Conservation (phyloP, 1,139 yeast genomes). For the Taphrina communis region DNA sequence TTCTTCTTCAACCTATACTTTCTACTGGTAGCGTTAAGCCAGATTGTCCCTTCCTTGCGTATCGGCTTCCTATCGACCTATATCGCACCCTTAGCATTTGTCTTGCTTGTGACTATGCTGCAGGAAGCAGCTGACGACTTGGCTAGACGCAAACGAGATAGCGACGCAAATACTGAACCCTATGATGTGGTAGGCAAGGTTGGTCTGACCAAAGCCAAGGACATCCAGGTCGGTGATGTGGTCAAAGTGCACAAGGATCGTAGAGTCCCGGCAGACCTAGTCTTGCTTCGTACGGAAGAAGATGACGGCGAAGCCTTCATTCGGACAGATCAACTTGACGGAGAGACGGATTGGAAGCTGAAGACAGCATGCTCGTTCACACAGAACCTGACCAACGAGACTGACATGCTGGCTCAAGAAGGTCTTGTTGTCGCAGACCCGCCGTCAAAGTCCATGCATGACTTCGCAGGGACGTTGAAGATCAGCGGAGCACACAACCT, state of each 20-base stretch:
- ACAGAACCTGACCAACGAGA: constrained; percentile 24
- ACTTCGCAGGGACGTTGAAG: constrained; percentile 64
- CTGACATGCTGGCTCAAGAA: neutral
- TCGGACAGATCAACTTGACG: constrained; percentile 96
- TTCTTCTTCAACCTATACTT: constrained; percentile 94
- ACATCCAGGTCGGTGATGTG: constrained; percentile 82
- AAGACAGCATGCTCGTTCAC: constrained; percentile 51
- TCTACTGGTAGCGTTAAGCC: constrained; percentile 89
- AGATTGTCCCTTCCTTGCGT: constrained; percentile 85
- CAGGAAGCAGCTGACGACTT: constrained; percentile 96
- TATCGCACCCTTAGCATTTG: constrained; percentile 92
- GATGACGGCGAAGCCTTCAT: constrained; percentile 84
- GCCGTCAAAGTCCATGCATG: constrained; percentile 84
- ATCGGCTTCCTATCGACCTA: constrained; percentile 94
- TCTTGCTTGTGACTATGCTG: constrained; percentile 86
- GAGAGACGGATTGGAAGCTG: constrained; percentile 98
- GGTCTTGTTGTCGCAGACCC: constrained; percentile 65
- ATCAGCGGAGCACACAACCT: neutral
- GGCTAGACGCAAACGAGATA: constrained; percentile 84
- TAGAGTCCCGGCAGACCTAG: constrained; percentile 91
- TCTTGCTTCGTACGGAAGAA: constrained; percentile 83
- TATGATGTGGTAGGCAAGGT: constrained; percentile 67
- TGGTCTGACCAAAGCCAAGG: constrained; percentile 62
- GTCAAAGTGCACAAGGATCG: constrained; percentile 80
- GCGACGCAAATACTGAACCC: constrained; percentile 81